A percentile compares a stretch with the other conserved stretches of the same genome.
These are phyloP conservation scores for Kwoniella dendrophila DNA, from an alignment of 768 basidiomycete species.

Conservation along the genomic window DNA sequence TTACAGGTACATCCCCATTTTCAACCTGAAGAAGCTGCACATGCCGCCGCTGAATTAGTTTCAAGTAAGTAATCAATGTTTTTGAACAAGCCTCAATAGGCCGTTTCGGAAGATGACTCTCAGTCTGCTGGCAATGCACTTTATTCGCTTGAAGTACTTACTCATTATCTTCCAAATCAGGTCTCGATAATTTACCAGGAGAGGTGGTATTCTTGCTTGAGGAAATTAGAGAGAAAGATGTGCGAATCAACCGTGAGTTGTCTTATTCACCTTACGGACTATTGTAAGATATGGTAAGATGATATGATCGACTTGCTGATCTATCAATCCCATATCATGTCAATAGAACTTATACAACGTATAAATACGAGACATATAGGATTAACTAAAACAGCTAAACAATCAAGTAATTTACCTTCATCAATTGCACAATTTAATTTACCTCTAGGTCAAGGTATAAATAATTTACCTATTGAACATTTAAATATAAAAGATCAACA, in stretches of 20 bases:
- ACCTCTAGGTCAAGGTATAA: constrained; percentile 27
- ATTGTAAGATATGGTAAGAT: too few relatives aligned
- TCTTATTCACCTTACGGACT: too few relatives aligned
- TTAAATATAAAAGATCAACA: constrained; percentile 43
- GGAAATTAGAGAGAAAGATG: constrained; percentile 52
- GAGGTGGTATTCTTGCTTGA: constrained; percentile 50
- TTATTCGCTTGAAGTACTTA: too few relatives aligned
- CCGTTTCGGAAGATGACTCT: too few relatives aligned
- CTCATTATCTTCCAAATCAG: constrained; percentile 24
- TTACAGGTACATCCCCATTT: constrained; percentile 40
- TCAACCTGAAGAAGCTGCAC: constrained; percentile 49
- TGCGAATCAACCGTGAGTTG: constrained; percentile 43
- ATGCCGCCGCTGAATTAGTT: constrained; percentile 44
- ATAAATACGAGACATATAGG: constrained; percentile 44
- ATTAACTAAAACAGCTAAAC: constrained; percentile 35
- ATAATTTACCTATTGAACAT: constrained; percentile 34
- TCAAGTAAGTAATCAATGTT: constrained; percentile 42
- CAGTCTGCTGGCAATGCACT: too few relatives aligned
- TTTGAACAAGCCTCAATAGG: too few relatives aligned
- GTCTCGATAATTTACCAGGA: constrained; percentile 50
- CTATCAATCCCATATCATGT: not conserved
- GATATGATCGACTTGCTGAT: too few relatives aligned
- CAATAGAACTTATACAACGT: constrained; percentile 35
- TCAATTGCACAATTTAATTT: constrained; percentile 31
- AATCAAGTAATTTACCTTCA: constrained; percentile 1